Evolutionary conservation across 371 early-diverging fungal species (phyloP).

Genomic region (Mortierella sp.): DNA sequence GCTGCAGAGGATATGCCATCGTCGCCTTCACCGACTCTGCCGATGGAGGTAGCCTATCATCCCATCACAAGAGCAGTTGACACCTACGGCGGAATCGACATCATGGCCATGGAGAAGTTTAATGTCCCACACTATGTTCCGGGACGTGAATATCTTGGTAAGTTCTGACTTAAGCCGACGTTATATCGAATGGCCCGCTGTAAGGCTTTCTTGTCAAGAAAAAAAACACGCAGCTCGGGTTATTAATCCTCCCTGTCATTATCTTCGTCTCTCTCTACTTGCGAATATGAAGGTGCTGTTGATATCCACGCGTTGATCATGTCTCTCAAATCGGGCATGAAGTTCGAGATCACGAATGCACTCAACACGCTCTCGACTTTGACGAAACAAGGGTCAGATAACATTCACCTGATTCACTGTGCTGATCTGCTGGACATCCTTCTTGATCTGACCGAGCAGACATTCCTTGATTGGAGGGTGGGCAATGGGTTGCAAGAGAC

Average conservation of each 20-base stretch:
- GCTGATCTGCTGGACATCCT: conserved; percentile 67
- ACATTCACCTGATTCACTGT: conserved; percentile 58
- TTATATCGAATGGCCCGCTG: not conserved
- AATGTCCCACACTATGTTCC: conserved; percentile 69
- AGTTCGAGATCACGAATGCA: conserved; percentile 78
- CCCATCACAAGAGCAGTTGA: conserved; percentile 70
- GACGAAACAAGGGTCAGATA: conserved; percentile 54
- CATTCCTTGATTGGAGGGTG: conserved; percentile 21
- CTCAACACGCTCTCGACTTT: conserved; percentile 75
- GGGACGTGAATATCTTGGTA: conserved; percentile 68
- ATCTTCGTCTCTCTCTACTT: not conserved
- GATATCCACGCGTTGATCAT: conserved; percentile 82
- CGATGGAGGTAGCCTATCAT: conserved; percentile 44
- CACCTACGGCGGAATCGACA: conserved; percentile 80
- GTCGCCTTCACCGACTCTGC: not conserved
- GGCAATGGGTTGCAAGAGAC: conserved; percentile 4
- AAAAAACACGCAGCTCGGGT: too few relatives aligned
- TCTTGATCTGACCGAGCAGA: conserved; percentile 54
- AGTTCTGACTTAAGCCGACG: not conserved
- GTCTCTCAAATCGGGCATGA: conserved; percentile 81
- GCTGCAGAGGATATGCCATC: conserved; percentile 1
- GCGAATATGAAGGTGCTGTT: conserved; percentile 61
- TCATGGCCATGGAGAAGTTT: conserved; percentile 72
- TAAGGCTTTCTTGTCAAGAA: too few relatives aligned
- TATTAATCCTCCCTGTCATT: not conserved